Evolutionary conservation across 306 rosid species (phyloP), one percentile per base, ranked within the genome.

Genomic region (Arachis stenosperma): DNA sequence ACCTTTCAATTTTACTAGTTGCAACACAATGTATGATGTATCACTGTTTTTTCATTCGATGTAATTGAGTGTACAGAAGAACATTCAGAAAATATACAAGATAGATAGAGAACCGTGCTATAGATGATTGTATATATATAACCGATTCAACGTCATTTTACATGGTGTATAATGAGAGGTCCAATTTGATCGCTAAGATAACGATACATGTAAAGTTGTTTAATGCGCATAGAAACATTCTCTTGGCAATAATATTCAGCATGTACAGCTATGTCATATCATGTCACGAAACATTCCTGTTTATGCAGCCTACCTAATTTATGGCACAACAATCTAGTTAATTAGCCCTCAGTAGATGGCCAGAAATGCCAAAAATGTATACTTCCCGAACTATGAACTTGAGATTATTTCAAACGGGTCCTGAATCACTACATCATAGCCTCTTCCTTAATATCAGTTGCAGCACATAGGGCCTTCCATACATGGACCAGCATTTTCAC

Each of bases 401-500:
- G 57, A 29, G 48, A 52, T n/a, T 50, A 52, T 51, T 52, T 36
- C 56, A 7, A 74, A 33, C 52, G 56, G 42, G 42, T 60, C 27
- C 40, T 41, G 47, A 73, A 73, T 33, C 65, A 63, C 53, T 9
- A 58, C 47, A 59, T 57, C 46, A 67, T 17, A 69, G 58, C 77
- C 57, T 61, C 73, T 65, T 78, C 84, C 73, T 77, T 74, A 60
- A 74, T 58, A 61, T 66, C 87, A 43, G 86, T 86, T 60, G 96
- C 89, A 9, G 86, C 82, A 78, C 97, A 85, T 64, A 91, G 73
- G 73, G 90, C 96, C 92, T 91, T 90, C 98, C 98, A 94, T 67
- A 94, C 88, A 71, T 87, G 96, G 43, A 86, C 89, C 81, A 94
- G 70, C 86, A 88, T 91, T 83, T 89, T 91, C 80, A 87, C 74